Conservation (phyloP, 441 rosid species). For the Erodium trifolium region DNA sequence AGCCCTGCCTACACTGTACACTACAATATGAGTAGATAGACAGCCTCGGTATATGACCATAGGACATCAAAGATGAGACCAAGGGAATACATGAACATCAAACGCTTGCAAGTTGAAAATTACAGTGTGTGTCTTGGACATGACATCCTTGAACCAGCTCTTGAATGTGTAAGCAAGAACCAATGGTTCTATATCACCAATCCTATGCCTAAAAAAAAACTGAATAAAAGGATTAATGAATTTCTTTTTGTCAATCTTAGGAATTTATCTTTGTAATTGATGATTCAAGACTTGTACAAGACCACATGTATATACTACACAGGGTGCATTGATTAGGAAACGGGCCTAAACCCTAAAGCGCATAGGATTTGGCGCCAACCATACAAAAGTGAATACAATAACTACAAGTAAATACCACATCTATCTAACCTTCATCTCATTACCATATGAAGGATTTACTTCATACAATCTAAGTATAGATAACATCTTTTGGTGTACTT, state of each 20-base stretch:
- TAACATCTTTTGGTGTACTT: neutral
- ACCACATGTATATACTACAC: no score
- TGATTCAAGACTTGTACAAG: no score
- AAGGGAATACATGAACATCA: no score
- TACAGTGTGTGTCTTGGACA: slow-evolving; percentile 62
- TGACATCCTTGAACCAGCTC: slow-evolving; percentile 60
- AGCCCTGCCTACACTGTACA: slow-evolving; percentile 61
- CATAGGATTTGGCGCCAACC: neutral
- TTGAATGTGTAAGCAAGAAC: slow-evolving; percentile 62
- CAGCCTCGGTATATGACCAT: neutral
- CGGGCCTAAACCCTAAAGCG: no score
- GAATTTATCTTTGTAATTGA: no score
- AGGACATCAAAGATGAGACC: neutral
- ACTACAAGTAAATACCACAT: neutral
- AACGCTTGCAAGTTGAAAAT: slow-evolving; percentile 24
- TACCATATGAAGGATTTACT: neutral
- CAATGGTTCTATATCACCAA: slow-evolving; percentile 54
- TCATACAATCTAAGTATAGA: neutral
- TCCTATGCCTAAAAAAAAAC: slow-evolving; percentile 29
- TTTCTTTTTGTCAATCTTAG: no score
- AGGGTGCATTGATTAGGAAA: no score
- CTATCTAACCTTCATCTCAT: no score
- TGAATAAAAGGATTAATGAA: neutral
- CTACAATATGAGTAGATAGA: slow-evolving; percentile 25
- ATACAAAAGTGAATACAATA: neutral